A percentile compares a stretch with the other conserved stretches of the same genome.
Conservation (phyloP, 495 filamentous ascomycete genomes). For the Penicillium waksmanii region DNA sequence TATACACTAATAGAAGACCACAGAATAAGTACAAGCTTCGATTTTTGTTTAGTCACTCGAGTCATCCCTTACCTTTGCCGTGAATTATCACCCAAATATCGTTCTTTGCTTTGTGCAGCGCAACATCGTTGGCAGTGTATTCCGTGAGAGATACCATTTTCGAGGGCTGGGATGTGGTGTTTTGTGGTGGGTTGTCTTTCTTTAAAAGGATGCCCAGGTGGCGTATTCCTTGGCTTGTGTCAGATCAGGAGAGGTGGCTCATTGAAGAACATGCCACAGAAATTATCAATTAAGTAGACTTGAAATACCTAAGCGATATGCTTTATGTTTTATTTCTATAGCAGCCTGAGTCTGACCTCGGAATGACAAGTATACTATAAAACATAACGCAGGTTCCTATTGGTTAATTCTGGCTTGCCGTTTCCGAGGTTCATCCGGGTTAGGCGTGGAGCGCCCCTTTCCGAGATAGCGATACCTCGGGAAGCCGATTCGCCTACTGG, state of each 20-base stretch:
- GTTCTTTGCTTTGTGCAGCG: constrained; percentile 46
- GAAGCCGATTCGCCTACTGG: background rate
- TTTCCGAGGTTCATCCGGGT: background rate
- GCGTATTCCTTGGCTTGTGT: no score
- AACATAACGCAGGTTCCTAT: background rate
- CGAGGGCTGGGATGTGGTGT: background rate
- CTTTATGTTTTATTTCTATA: background rate
- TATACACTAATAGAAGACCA: constrained; percentile 43
- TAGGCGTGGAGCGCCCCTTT: background rate
- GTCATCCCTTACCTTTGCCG: constrained; percentile 48
- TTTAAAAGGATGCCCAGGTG: no score
- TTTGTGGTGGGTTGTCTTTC: background rate
- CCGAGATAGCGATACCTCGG: constrained; percentile 1
- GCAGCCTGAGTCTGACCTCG: background rate
- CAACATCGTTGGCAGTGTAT: constrained; percentile 46
- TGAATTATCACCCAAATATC: constrained; percentile 58
- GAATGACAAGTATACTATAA: background rate
- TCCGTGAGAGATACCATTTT: constrained; percentile 17
- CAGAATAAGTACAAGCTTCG: background rate
- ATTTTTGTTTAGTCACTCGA: background rate
- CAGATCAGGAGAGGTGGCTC: no score
- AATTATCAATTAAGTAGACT: background rate
- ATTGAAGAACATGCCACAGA: no score
- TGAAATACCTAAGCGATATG: background rate
- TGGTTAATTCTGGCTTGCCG: background rate